Evolutionary conservation across 805 yeast species (phyloP).

Genomic region (Pichia rugopelliculosa): DNA sequence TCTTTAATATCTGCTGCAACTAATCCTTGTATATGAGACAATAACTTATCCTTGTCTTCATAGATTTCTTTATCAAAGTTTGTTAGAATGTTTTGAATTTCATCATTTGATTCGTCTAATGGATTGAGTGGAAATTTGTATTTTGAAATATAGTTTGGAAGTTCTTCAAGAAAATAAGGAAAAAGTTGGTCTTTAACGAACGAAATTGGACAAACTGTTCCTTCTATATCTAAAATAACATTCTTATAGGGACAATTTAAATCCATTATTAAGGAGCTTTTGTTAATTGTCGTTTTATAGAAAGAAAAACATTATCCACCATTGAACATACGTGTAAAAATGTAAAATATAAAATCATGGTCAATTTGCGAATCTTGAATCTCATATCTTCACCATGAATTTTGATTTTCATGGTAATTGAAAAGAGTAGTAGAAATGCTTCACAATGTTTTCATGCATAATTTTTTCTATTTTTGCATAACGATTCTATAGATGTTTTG

Average conservation of each 20-base stretch:
- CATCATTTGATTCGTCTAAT: slow-evolving; percentile 8
- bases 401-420: too few relatives aligned
- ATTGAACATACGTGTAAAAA: too few relatives aligned
- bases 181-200: slow-evolving; percentile 74
- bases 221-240: slow-evolving; percentile 73
- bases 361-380: neutral
- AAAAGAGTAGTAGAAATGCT: too few relatives aligned
- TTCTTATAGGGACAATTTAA: slow-evolving; percentile 15
- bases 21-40: slow-evolving; percentile 44
- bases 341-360: too few relatives aligned
- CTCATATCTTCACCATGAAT: too few relatives aligned
- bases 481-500: too few relatives aligned
- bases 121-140: slow-evolving; percentile 29
- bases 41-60: slow-evolving; percentile 28
- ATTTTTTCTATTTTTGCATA: too few relatives aligned
- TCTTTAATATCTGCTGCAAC: slow-evolving; percentile 70
- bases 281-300: neutral
- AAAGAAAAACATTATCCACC: neutral
- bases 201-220: slow-evolving; percentile 86
- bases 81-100: slow-evolving; percentile 29
- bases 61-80: slow-evolving; percentile 38
- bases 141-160: slow-evolving; percentile 35
- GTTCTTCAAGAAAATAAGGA: slow-evolving; percentile 59
- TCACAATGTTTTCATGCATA: too few relatives aligned
- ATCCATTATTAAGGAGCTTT: slow-evolving; percentile 9